Conservation (phyloP, 2,329 filamentous ascomycete genomes). For the Mariannaea elegans region DNA sequence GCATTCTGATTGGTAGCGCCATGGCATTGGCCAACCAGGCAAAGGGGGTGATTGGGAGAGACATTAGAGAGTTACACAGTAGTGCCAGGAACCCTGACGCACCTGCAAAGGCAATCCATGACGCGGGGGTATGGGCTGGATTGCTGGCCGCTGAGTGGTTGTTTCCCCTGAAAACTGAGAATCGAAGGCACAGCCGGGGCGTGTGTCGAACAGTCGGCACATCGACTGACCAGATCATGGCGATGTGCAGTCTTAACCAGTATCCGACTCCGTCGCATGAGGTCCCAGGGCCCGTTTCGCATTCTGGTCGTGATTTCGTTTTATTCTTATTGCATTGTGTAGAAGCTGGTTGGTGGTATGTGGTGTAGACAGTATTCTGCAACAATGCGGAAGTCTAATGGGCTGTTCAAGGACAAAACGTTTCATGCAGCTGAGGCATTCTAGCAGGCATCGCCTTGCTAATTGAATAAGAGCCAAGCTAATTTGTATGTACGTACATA, state of each 20-base stretch:
- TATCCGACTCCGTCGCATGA: conserved; percentile 1
- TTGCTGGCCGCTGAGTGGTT: conserved; percentile 16
- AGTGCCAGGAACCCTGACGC: conserved; percentile 35
- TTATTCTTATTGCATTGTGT: conserved; percentile 5
- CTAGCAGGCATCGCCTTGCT: neutral
- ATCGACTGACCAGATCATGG: conserved; percentile 4
- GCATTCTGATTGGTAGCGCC: conserved; percentile 17
- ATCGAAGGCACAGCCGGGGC: neutral
- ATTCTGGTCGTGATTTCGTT: conserved; percentile 10
- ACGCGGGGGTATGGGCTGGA: neutral
- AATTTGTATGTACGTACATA: too few species aligned
- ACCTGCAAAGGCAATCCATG: conserved; percentile 24
- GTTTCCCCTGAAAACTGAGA: conserved; percentile 10
- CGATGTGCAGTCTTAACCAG: neutral
- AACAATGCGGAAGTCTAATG: neutral
- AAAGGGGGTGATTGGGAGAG: conserved; percentile 21
- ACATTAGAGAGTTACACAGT: conserved; percentile 3
- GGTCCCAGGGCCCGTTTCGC: conserved; percentile 14
- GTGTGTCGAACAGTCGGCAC: neutral
- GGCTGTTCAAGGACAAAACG: neutral
- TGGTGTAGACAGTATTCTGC: neutral
- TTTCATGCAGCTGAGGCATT: conserved; percentile 1
- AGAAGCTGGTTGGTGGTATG: conserved; percentile 1
- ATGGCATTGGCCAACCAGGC: conserved; percentile 21
- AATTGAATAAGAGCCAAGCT: neutral